These are phyloP conservation scores for Penicillium carneum DNA, from an alignment of 2,329 filamentous ascomycete species.

Conservation along the genomic window DNA sequence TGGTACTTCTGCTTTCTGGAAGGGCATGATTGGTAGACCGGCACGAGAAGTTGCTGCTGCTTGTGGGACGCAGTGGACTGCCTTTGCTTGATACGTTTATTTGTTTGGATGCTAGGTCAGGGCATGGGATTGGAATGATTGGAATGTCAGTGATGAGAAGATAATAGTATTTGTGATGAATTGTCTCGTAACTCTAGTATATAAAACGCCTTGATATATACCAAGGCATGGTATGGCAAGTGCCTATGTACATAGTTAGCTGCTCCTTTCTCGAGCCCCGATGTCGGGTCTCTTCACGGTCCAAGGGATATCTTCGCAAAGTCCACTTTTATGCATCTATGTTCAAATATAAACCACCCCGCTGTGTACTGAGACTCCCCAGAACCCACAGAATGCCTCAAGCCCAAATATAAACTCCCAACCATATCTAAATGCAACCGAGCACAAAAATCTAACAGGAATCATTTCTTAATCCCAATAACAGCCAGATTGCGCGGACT, in stretches of 20 bases:
- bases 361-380: neutral
- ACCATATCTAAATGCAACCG: neutral
- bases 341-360: neutral
- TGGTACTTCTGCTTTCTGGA: constrained; percentile 38
- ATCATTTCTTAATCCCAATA: constrained; percentile 79
- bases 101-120: neutral
- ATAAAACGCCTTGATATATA: neutral
- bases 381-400: neutral
- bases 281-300: neutral
- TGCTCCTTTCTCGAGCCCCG: neutral
- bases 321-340: neutral
- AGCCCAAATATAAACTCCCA: constrained; percentile 3
- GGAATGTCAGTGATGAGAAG: neutral
- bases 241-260: neutral
- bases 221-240: neutral
- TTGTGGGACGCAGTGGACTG: constrained; percentile 25
- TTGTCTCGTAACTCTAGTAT: neutral
- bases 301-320: neutral
- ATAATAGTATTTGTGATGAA: neutral
- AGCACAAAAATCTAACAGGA: too few species aligned
- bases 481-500: constrained; percentile 93
- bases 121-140: neutral
- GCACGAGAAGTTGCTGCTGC: constrained; percentile 24
- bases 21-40: constrained; percentile 31
- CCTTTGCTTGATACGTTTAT: constrained; percentile 9